Conservation (phyloP, 2,329 filamentous ascomycete species). For the Neonectria faginata region DNA sequence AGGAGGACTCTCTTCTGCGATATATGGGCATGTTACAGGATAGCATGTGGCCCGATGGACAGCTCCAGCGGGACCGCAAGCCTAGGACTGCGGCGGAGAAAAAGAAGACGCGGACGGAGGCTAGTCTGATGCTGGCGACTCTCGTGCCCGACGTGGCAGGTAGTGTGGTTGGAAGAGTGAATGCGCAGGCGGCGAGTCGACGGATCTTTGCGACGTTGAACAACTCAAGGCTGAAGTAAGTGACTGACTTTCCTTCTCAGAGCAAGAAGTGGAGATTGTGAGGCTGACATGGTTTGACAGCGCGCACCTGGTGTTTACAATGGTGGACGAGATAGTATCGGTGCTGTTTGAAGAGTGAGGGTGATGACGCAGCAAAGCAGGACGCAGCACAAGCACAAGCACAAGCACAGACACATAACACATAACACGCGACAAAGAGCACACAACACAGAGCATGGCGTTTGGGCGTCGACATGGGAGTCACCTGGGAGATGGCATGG, state of each 20-base stretch:
- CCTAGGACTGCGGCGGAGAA: conserved; percentile 79
- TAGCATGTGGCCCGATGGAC: conserved; percentile 83
- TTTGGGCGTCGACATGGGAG: conserved; percentile 26
- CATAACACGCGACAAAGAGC: conserved; percentile 12
- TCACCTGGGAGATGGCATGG: conserved; percentile 11
- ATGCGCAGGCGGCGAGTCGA: conserved; percentile 90
- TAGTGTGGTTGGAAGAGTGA: conserved; percentile 91
- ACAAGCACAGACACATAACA: conserved; percentile 4
- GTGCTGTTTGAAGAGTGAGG: conserved; percentile 68
- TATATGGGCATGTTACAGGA: conserved; percentile 81
- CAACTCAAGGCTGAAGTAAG: conserved; percentile 89
- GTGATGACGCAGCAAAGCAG: conserved; percentile 7
- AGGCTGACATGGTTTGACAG: conserved; percentile 52
- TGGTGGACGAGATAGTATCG: conserved; percentile 76
- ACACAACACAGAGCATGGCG: conserved; percentile 22
- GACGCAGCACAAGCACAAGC: background rate
- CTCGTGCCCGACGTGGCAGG: conserved; percentile 91
- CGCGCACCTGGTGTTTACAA: conserved; percentile 76
- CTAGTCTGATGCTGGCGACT: conserved; percentile 88
- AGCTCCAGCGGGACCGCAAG: conserved; percentile 60
- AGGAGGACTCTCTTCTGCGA: conserved; percentile 81
- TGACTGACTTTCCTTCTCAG: conserved; percentile 39
- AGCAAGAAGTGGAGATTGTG: conserved; percentile 11
- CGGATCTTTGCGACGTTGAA: conserved; percentile 92
- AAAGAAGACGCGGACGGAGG: conserved; percentile 84